Base-by-base conservation (phyloP, 495 filamentous ascomycete species). In the Clavariopsis aquatica region DNA sequence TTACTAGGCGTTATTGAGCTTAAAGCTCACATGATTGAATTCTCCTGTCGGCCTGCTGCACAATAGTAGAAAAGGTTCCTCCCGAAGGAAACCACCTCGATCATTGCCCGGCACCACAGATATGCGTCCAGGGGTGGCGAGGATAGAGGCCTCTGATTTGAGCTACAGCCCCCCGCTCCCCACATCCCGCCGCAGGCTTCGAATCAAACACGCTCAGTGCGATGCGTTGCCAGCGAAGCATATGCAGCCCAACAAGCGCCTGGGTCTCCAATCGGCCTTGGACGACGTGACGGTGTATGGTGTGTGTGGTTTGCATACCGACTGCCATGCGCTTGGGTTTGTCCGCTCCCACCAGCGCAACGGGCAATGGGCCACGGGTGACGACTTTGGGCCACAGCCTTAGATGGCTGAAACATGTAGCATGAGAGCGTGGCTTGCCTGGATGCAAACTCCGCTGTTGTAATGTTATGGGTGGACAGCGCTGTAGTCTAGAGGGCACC, bases 181-280 rank as follows among this genome's bases (percentile, higher is more conserved):
- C 60, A 64, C 65, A 60, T 20, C 27, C 54, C 31, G 49, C 49
- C 57, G 22, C 27, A 10, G 19, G 7, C 19, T 22, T 49, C 47
- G 47, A 49, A 49, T 56, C 52, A 34, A 20, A 20, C 52, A 22
- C 36, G 38, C n/a, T 38, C 47, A 23, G 23, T 6, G 46, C 20
- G 65, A 58, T 60, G 65, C 65, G 60, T 64, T 68, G 65, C 65
- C 65, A 68, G 65, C 65, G 46, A 58, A 68, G 65, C 65, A 43
- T 7, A 6, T 63, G 59, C 59, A 63, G 52, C 53, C 52, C 10
- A 29, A 60, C 56, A 56, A 56, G 60, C 60, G 46, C 54, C 53
- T 36, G 59, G 65, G 52, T 53, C 52, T 19, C 57, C 64, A 57
- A 67, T 57, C 43, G 57, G 20, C 23, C 64, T 56, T 34, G 13